Evolutionary conservation across 1,139 yeast genomes (phyloP).

Genomic region (Candida gigantensis): DNA sequence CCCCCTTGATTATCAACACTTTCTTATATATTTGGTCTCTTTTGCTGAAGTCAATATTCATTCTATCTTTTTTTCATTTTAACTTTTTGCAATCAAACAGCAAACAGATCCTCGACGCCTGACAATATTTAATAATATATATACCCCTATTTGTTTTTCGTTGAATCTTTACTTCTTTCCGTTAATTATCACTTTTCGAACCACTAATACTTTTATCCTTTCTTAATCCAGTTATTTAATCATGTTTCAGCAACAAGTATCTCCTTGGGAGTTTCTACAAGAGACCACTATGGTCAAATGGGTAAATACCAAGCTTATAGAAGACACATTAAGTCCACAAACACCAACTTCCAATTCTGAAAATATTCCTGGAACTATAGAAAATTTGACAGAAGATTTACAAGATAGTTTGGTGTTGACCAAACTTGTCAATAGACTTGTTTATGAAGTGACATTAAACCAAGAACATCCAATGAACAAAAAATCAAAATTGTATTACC

Average conservation of each 20-base stretch:
- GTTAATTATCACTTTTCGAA: too few species aligned
- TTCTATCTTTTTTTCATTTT: too few species aligned
- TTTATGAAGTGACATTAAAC: constrained; percentile 19
- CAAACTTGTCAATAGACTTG: constrained; percentile 35
- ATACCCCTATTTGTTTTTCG: too few species aligned
- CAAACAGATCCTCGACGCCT: too few species aligned
- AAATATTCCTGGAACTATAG: constrained; percentile 6
- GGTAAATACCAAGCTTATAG: constrained; percentile 39
- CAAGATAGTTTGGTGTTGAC: constrained; percentile 43
- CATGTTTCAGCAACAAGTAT: constrained; percentile 6
- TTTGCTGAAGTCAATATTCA: too few species aligned
- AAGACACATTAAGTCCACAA: constrained; percentile 10
- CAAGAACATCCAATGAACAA: constrained; percentile 18
- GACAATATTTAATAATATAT: too few species aligned
- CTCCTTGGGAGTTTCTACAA: constrained; percentile 44
- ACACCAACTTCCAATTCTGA: constrained; percentile 10
- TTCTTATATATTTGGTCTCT: too few species aligned
- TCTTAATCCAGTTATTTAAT: too few species aligned
- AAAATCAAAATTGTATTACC: constrained; percentile 23
- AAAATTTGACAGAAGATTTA: constrained; percentile 25
- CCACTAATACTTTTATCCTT: too few species aligned
- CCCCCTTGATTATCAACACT: too few species aligned
- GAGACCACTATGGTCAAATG: constrained; percentile 50
- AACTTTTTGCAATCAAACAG: too few species aligned
- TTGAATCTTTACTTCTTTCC: too few species aligned